These are phyloP conservation scores for Fusarium newnesense DNA, from an alignment of 2,329 filamentous ascomycete species.

Conservation along the genomic window DNA sequence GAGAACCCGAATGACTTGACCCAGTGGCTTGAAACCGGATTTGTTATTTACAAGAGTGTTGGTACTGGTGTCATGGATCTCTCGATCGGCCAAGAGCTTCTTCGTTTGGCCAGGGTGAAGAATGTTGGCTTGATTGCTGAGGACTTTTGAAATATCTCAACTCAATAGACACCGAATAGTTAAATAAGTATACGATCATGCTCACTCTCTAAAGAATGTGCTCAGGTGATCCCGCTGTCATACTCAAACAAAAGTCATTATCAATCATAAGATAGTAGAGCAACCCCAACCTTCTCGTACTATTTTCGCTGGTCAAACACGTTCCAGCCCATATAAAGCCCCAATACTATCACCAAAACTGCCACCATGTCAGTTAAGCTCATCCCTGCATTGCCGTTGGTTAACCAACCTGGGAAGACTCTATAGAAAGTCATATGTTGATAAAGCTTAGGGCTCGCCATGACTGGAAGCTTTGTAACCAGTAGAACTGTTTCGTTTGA, in stretches of 20 bases:
- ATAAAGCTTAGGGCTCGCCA: not conserved
- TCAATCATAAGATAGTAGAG: not conserved
- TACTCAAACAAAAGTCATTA: too few species aligned
- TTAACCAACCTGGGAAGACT: not conserved
- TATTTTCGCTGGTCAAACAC: not conserved
- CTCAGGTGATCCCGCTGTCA: too few species aligned
- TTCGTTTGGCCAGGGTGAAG: conserved; percentile 64
- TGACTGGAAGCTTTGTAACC: not conserved
- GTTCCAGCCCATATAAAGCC: not conserved
- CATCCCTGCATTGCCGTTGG: not conserved
- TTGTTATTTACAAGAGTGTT: conserved; percentile 77
- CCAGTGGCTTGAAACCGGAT: conserved; percentile 70
- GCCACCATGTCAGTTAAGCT: not conserved
- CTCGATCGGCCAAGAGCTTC: conserved; percentile 68
- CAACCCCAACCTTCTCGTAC: not conserved
- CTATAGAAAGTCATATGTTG: not conserved
- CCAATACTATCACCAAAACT: not conserved
- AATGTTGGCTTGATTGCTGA: conserved; percentile 57
- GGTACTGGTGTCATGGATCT: conserved; percentile 76
- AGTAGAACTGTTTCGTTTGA: not conserved
- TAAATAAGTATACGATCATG: too few species aligned
- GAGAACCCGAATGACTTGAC: conserved; percentile 48
- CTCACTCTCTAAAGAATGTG: too few species aligned
- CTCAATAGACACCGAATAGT: not conserved
- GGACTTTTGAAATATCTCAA: conserved; percentile 26